Conservation (phyloP, 225 moss, liverwort and hornwort genomes). For the Anthoceros angustus region DNA sequence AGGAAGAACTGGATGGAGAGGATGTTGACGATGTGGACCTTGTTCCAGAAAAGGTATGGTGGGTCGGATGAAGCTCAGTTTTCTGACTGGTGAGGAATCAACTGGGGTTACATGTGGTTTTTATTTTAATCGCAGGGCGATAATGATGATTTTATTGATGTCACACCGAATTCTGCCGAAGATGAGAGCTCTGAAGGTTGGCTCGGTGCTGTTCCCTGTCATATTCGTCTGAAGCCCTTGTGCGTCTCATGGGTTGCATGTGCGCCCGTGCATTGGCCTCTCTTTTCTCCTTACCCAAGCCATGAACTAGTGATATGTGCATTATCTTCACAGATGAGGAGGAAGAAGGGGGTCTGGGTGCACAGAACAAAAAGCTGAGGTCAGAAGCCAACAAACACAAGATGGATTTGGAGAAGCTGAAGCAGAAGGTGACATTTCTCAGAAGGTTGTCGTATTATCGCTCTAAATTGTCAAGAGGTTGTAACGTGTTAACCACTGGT, state of each 20-base stretch:
- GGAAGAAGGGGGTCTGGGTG: too few species aligned
- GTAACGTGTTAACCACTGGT: background rate
- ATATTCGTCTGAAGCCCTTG: too few species aligned
- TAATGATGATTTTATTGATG: conserved; percentile 81
- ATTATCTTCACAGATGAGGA: too few species aligned
- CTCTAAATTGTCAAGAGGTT: background rate
- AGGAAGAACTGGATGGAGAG: conserved; percentile 11
- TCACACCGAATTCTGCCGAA: conserved; percentile 76
- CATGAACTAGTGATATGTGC: too few species aligned
- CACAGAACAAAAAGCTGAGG: background rate
- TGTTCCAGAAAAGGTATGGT: conserved; percentile 26
- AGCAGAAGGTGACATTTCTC: background rate
- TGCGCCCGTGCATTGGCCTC: too few species aligned
- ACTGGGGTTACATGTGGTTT: too few species aligned
- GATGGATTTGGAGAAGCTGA: background rate
- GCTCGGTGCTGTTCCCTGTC: too few species aligned
- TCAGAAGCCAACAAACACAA: conserved; percentile 2
- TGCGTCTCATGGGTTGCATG: too few species aligned
- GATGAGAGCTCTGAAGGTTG: conserved; percentile 37
- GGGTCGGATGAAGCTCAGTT: too few species aligned
- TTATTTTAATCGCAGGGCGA: conserved; percentile 28
- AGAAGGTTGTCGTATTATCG: background rate
- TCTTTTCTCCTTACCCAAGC: too few species aligned
- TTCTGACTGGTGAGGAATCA: too few species aligned
- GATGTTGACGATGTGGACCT: conserved; percentile 29